Base-by-base conservation (phyloP, 2,329 filamentous ascomycete genomes). In the Cladorrhinum sp. region DNA sequence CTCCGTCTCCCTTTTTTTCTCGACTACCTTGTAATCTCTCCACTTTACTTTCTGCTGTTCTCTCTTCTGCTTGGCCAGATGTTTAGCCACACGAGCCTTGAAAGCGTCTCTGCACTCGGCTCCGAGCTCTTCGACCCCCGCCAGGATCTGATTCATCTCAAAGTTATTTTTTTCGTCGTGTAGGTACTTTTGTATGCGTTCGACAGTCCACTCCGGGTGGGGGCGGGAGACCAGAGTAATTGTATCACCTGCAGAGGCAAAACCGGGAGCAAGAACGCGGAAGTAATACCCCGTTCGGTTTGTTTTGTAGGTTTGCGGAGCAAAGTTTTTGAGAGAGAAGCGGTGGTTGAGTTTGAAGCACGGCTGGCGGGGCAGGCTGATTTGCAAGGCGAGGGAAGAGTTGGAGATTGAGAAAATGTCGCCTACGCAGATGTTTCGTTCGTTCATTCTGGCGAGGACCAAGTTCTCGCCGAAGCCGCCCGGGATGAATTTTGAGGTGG, bases 261-360 rank as follows among this genome's bases (percentile, higher is more conserved):
- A 1, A 89, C 82, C 2, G n/a, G n/a, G n/a, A n/a, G n/a, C n/a
- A n/a, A n/a, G n/a, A n/a, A n/a, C n/a, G n/a, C 86, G 80, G 65
- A 88, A 88, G 69, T 88, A 83, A 86, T 86, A 89, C 0, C 86
- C 86, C 0, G 85, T 88, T 1, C 86, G 80, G 60, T 82, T 82
- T 1, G 75, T 75, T 63, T 79, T 77, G 72, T 83, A 86, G 0
- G 84, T 82, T 20, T 78, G 75, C 0, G 81, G 81, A 3, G 86
- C 83, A 71, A 89, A 87, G 62, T 86, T 82, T 66, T 83, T 84
- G 9, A 87, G 74, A 33, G 81, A 78, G 70, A 89, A 89, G 1
- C 86, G 83, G 66, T 88, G 86, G 69, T 89, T 89, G 8, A 89
- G 78, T 69, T 89, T 89, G 74, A 83, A 89, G 73, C 86, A 89